Conservation (phyloP, 2,329 filamentous ascomycete species). For the Rachicladosporium sp. region DNA sequence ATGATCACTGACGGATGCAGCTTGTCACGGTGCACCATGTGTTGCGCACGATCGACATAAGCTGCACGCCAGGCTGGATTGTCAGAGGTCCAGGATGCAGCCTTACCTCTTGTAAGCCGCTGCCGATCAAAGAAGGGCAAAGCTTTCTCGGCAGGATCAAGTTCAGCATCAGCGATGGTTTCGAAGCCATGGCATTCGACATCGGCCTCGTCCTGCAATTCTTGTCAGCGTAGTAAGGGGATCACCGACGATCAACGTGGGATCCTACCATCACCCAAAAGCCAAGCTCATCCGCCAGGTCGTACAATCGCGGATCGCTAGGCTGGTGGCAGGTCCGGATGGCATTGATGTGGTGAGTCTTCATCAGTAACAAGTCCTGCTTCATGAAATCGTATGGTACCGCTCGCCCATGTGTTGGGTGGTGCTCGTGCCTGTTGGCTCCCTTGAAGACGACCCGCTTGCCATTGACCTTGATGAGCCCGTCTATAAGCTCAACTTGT, state of each 20-base stretch:
- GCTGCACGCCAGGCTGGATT: slow-evolving; percentile 50
- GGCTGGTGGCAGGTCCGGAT: slow-evolving; percentile 58
- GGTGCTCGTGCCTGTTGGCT: slow-evolving; percentile 60
- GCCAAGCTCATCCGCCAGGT: slow-evolving; percentile 53
- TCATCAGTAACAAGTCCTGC: slow-evolving; percentile 54
- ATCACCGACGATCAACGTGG: background rate
- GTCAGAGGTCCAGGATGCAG: slow-evolving; percentile 48
- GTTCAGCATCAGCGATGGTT: slow-evolving; percentile 19
- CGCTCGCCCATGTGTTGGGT: slow-evolving; percentile 49
- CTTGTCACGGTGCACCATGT: slow-evolving; percentile 56
- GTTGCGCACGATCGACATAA: slow-evolving; percentile 54
- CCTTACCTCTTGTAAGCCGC: slow-evolving; percentile 40
- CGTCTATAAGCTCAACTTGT: slow-evolving; percentile 48
- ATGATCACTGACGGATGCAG: slow-evolving; percentile 59
- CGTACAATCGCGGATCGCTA: slow-evolving; percentile 47
- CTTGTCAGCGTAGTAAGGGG: background rate
- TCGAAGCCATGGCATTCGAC: slow-evolving; percentile 36
- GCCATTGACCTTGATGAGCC: slow-evolving; percentile 52
- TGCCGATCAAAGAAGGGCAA: slow-evolving; percentile 19
- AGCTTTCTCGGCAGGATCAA: slow-evolving; percentile 3
- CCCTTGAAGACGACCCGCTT: slow-evolving; percentile 49
- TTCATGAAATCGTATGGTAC: slow-evolving; percentile 51
- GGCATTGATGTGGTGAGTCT: slow-evolving; percentile 58
- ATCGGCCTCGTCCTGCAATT: slow-evolving; percentile 34
- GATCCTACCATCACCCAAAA: slow-evolving; percentile 44